Conservation (phyloP, 2,329 filamentous ascomycete genomes). For the Fusarium sp. region DNA sequence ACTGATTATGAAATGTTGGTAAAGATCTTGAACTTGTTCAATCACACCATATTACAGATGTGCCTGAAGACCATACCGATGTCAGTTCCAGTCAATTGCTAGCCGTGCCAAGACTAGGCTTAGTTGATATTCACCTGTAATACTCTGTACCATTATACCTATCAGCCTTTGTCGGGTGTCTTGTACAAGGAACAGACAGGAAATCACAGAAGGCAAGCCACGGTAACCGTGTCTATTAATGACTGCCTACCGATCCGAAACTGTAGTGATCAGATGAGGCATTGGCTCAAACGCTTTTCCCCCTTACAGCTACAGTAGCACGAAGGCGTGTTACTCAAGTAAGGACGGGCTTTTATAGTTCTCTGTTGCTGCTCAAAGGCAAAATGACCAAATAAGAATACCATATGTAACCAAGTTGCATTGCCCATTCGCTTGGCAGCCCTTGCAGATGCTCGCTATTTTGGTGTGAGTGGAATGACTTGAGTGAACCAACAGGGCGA, state of each 20-base stretch:
- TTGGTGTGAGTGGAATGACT: slow-evolving; percentile 2
- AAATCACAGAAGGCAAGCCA: no score
- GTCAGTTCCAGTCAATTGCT: background rate
- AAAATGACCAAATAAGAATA: background rate
- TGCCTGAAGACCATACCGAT: background rate
- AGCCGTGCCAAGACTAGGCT: background rate
- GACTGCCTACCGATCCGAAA: no score
- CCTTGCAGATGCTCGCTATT: background rate
- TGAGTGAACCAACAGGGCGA: slow-evolving; percentile 29
- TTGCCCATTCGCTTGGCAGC: background rate
- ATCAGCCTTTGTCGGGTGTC: no score
- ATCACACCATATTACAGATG: background rate
- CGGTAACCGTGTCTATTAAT: no score
- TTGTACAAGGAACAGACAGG: no score
- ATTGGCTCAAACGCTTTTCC: no score
- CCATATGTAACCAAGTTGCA: background rate
- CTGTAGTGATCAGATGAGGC: no score
- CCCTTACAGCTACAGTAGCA: no score
- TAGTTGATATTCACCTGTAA: background rate
- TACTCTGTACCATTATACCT: no score
- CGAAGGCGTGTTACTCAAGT: no score
- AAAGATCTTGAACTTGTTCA: background rate
- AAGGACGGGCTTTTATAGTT: background rate
- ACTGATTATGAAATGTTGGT: background rate
- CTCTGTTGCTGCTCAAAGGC: background rate